Conservation (phyloP, 768 basidiomycete genomes). For the Lactifluus rugatus region DNA sequence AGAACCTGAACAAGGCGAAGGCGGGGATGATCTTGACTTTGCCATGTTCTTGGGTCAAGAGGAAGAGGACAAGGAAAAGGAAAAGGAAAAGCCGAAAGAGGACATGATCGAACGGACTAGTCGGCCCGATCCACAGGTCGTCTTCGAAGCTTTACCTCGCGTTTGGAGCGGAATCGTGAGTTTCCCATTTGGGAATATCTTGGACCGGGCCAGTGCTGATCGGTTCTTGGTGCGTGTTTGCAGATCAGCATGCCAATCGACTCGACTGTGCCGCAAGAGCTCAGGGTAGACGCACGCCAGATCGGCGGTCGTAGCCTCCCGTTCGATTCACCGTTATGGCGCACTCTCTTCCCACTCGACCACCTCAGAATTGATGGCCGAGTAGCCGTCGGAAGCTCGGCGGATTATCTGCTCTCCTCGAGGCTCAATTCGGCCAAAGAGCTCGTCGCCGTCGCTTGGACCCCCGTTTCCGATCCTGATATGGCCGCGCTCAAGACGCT, state of each 20-base stretch:
- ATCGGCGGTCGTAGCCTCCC: constrained; percentile 63
- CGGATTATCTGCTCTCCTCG: constrained; percentile 70
- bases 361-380: constrained; percentile 74
- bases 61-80: constrained; percentile 32
- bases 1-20: constrained; percentile 24
- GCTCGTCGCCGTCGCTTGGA: constrained; percentile 66
- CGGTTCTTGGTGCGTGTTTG: constrained; percentile 20
- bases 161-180: constrained; percentile 74
- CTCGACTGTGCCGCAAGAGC: constrained; percentile 56
- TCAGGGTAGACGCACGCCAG: constrained; percentile 61
- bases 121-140: constrained; percentile 21
- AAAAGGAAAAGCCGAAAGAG: background rate
- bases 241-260: constrained; percentile 78
- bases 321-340: constrained; percentile 56
- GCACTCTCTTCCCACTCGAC: constrained; percentile 61
- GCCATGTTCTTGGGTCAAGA: constrained; percentile 63
- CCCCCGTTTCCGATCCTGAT: constrained; percentile 37
- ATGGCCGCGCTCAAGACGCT: constrained; percentile 50
- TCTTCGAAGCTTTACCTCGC: constrained; percentile 45
- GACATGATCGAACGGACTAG: constrained; percentile 6
- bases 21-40: constrained; percentile 53
- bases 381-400: constrained; percentile 65
- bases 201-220: background rate
- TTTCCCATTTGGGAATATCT: background rate
- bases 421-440: constrained; percentile 71